Percentiles rank a stretch among this genome's conserved stretches.
Evolutionary conservation across 805 yeast species (phyloP).

Genomic region (Danielia reshetovae): DNA sequence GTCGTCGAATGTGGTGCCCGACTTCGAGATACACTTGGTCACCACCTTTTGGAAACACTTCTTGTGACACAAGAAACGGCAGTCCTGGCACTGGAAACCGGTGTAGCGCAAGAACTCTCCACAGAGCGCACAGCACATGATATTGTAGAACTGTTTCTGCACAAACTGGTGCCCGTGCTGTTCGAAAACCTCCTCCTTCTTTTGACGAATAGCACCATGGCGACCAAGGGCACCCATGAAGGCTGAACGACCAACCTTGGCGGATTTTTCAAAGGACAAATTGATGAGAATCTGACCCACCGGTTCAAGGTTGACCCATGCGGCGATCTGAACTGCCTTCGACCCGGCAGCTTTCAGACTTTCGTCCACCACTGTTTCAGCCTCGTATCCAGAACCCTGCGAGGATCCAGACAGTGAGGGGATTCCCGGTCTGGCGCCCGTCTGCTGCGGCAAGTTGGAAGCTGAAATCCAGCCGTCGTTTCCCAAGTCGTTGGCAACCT

Average conservation of each 20-base stretch:
- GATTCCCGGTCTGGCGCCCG: neutral
- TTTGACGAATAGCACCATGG: conserved; percentile 96
- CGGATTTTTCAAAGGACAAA: conserved; percentile 71
- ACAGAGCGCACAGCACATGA: conserved; percentile 97
- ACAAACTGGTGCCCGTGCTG: conserved; percentile 97
- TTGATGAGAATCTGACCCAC: conserved; percentile 83
- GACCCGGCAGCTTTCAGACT: conserved; percentile 1
- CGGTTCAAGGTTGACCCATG: conserved; percentile 93
- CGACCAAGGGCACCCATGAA: conserved; percentile 57
- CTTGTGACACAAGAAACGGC: conserved; percentile 75
- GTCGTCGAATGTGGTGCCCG: conserved; percentile 67
- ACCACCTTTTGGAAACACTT: conserved; percentile 78
- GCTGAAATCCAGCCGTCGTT: conserved; percentile 89
- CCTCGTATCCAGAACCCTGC: neutral
- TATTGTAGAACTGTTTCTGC: conserved; percentile 90
- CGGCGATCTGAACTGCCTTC: conserved; percentile 47
- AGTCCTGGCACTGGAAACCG: conserved; percentile 85
- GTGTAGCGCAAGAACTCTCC: conserved; percentile 88
- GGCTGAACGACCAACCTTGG: conserved; percentile 30
- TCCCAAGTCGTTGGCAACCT: conserved; percentile 63
- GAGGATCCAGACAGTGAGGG: neutral
- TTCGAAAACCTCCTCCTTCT: conserved; percentile 86
- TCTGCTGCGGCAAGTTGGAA: conserved; percentile 36
- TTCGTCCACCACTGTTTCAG: neutral
- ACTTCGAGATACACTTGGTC: conserved; percentile 77